Evolutionary conservation across 2,329 filamentous ascomycete genomes (phyloP), one percentile per base, ranked within the genome.

Genomic region (Sclerotiophoma versabilis): DNA sequence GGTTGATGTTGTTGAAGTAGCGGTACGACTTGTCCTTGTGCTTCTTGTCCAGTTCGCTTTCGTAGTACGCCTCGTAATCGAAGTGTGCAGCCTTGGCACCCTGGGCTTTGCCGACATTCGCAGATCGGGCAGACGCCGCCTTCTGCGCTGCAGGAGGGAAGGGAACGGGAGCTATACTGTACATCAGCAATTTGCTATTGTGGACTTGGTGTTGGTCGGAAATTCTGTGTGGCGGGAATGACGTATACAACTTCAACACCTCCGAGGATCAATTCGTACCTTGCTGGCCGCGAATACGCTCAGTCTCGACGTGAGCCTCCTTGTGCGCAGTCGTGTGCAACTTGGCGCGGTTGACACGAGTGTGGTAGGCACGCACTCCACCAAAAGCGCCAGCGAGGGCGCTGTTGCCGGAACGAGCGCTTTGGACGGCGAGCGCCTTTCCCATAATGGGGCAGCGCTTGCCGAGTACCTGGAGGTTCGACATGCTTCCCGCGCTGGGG

Each of bases 1-100:
- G 92, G 74, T 99, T 99, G 86, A 99, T 99, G 82, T 99, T 99
- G 84, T 99, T 99, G 83, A 99, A 99, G 82, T 98, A 98, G 72
- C 95, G 91, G 81, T 99, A 99, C 46, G 93, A 97, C 81, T 97
- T 98, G 84, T 99, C 95, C 83, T 96, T 93, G 84, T 96, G 95
- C 82, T 99, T 99, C 85, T 97, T 98, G 68, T 97, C 92, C 65
- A 99, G 79, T 76, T 99, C 93, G 58, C 81, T 81, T 62, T 88
- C 80, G 79, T 98, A 99, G 78, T 97, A 99, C 39, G 76, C 85
- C 69, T 96, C 87, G 71, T 99, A 99, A 77, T 98, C 84, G 77
- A 97, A 99, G 70, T 87, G 91, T 54, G 76, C 72, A 20, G 76
- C 69, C 29, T 76, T 72, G 27, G 82, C 81, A 34, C 77, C 71